These are phyloP conservation scores for Debaryomyces tyrocola DNA, from an alignment of 805 yeast genomes.

Conservation along the genomic window DNA sequence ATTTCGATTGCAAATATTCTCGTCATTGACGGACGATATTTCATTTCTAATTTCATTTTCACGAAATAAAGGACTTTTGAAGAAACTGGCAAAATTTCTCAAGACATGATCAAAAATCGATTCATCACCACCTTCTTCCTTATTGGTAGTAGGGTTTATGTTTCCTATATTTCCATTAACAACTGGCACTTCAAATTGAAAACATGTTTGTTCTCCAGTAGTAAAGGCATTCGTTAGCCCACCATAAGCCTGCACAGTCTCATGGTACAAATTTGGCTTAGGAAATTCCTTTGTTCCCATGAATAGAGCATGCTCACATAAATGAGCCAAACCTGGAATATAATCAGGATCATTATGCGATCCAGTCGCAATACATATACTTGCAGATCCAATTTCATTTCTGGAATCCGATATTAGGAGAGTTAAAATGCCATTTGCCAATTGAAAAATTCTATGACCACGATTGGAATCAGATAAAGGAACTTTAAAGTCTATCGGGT, in stretches of 20 bases:
- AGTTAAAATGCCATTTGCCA: conserved; percentile 69
- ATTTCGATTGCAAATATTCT: conserved; percentile 56
- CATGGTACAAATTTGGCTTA: conserved; percentile 44
- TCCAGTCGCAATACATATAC: conserved; percentile 78
- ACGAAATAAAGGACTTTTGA: conserved; percentile 52
- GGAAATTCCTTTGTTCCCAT: conserved; percentile 57
- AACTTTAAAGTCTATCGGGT: conserved; percentile 15
- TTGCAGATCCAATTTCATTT: conserved; percentile 62
- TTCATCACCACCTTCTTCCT: conserved; percentile 12
- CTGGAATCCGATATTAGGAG: conserved; percentile 76
- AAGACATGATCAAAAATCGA: conserved; percentile 48
- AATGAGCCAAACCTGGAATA: conserved; percentile 81
- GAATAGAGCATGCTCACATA: conserved; percentile 27
- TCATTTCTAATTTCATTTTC: conserved; percentile 46
- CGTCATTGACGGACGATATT: conserved; percentile 62
- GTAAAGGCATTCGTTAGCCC: conserved; percentile 71
- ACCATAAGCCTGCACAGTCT: conserved; percentile 44
- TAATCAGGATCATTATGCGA: conserved; percentile 73
- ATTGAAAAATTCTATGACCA: conserved; percentile 44
- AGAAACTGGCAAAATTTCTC: conserved; percentile 50
- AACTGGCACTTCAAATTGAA: conserved; percentile 60
- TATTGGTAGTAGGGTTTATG: conserved; percentile 12
- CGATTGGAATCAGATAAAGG: conserved; percentile 41
- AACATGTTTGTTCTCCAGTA: conserved; percentile 64
- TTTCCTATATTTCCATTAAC: conserved; percentile 8